Evolutionary conservation across 1,284 basidiomycete species (phyloP).

Genomic region (Puccinia horiana): DNA sequence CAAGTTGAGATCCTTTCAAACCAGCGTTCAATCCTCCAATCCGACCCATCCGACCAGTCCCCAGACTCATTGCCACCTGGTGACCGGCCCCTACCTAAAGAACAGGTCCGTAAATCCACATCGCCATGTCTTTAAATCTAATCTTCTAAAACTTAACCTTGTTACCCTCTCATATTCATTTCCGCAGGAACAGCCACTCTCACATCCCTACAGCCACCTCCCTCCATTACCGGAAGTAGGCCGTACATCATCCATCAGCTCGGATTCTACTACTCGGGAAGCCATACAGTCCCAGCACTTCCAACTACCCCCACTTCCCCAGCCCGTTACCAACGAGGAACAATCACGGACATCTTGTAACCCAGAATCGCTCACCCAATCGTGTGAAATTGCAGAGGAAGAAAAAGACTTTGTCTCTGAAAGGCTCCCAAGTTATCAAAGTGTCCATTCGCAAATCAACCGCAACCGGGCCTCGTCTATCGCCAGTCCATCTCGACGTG

Average conservation of each 20-base stretch:
- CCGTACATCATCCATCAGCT: constrained; percentile 35
- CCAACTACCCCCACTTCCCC: background rate
- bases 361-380: background rate
- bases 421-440: background rate
- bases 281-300: background rate
- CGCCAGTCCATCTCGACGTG: constrained; percentile 4
- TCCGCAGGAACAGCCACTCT: background rate
- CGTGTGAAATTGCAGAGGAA: constrained; percentile 14
- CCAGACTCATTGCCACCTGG: constrained; percentile 2
- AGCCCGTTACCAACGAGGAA: background rate
- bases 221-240: background rate
- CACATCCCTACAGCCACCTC: background rate
- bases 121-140: background rate
- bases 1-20: constrained; percentile 31
- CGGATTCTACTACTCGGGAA: constrained; percentile 30
- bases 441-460: constrained; percentile 15
- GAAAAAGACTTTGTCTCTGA: constrained; percentile 24
- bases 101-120: constrained; percentile 9
- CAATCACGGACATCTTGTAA: background rate
- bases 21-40: background rate
- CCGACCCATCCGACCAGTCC: background rate
- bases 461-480: constrained; percentile 25
- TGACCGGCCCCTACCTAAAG: background rate
- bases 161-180: background rate
- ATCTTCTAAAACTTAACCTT: background rate